Percentiles rank a stretch among this genome's conserved stretches.
Evolutionary conservation across 192 early-diverging fungal genomes (phyloP).

Genomic region (Mortierella hygrophila): DNA sequence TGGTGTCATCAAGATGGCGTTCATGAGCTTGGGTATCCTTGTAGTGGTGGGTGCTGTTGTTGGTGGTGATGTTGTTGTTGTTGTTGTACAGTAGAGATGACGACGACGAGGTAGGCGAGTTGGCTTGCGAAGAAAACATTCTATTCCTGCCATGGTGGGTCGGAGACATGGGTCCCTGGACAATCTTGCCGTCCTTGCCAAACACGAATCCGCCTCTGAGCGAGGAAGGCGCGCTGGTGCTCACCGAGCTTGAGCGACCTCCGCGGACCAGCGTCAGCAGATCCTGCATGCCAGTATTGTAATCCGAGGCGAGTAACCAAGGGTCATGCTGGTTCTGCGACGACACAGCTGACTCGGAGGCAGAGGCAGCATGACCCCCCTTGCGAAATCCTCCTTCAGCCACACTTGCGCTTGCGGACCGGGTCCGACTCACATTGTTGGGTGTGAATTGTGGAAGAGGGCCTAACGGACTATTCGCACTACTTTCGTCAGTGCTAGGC

Average conservation of each 20-base stretch:
- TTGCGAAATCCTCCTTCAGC: conserved; percentile 11
- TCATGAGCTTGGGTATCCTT: conserved; percentile 54
- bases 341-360: conserved; percentile 1
- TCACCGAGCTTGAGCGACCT: conserved; percentile 48
- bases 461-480: neutral
- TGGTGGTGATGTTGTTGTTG: neutral
- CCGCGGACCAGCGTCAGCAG: conserved; percentile 45
- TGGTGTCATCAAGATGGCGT: conserved; percentile 15
- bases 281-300: conserved; percentile 55
- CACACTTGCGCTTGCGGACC: conserved; percentile 38
- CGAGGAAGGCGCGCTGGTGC: conserved; percentile 36
- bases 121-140: conserved; percentile 20
- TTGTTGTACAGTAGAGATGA: conserved; percentile 31
- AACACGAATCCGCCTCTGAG: conserved; percentile 16
- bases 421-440: conserved; percentile 20
- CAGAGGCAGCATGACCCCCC: neutral
- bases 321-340: conserved; percentile 13
- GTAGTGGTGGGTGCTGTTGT: neutral
- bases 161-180: conserved; percentile 13
- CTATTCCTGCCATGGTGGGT: neutral
- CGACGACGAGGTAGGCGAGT: conserved; percentile 15
- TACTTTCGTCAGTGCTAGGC: conserved; percentile 8
- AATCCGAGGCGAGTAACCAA: conserved; percentile 49
- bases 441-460: neutral
- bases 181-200: conserved; percentile 41